Conservation (phyloP, 768 basidiomycete genomes). For the Lactarius trivialis region DNA sequence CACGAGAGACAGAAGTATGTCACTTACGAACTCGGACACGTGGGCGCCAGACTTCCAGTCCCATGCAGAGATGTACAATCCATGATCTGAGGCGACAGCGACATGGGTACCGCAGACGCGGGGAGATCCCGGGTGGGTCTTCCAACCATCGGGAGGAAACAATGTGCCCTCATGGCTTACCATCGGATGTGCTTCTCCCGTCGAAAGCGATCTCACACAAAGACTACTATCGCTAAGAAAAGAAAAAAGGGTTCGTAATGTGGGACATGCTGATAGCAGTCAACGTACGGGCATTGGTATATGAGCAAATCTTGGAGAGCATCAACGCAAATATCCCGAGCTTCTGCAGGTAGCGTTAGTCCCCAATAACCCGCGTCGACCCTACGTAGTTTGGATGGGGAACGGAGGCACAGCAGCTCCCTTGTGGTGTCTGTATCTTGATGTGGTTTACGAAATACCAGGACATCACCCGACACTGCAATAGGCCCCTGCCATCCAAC, state of each 20-base stretch:
- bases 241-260: not conserved
- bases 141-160: not conserved
- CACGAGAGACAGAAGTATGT: not conserved
- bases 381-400: not conserved
- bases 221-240: not conserved
- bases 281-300: not conserved
- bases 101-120: not conserved
- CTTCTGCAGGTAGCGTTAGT: not conserved
- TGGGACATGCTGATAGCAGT: not conserved
- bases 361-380: not conserved
- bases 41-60: not conserved
- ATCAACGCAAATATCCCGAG: not conserved
- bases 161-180: not conserved
- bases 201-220: not conserved
- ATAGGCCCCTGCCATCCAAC: not conserved
- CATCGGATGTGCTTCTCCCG: not conserved
- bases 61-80: not conserved
- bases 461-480: not conserved
- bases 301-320: not conserved
- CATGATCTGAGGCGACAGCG: not conserved
- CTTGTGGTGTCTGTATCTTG: not conserved
- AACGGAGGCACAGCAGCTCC: not conserved
- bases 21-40: not conserved
- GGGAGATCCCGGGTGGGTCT: not conserved
- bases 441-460: not conserved